phyloP scores from a whole-genome alignment of 176 grass and related monocot species.

The Tuctoria greenei region DNA sequence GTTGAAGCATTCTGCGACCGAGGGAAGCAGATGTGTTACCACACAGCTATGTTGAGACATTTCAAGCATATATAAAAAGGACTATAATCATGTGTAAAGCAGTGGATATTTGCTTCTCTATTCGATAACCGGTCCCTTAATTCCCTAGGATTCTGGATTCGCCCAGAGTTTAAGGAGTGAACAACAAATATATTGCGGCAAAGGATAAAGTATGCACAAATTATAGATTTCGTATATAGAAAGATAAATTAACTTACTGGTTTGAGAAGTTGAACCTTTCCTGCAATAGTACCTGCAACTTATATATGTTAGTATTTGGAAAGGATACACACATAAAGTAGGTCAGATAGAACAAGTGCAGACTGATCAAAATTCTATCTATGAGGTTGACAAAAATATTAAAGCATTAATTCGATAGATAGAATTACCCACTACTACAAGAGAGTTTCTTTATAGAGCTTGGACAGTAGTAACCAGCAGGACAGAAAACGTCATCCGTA shows the following conservation, averaged over 20 bases:
- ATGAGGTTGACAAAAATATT: neutral
- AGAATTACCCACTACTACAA: constrained; percentile 96
- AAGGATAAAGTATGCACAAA: neutral
- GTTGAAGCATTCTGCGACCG: constrained; percentile 66
- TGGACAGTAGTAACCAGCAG: constrained; percentile 83
- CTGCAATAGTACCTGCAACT: constrained; percentile 66
- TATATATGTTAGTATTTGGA: constrained; percentile 3
- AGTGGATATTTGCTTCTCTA: neutral
- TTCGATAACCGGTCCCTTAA: neutral
- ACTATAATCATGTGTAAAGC: neutral
- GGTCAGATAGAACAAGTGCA: constrained; percentile 3
- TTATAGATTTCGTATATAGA: neutral
- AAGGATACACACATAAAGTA: neutral
- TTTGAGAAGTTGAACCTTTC: constrained; percentile 63
- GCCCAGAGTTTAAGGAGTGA: neutral
- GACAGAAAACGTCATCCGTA: constrained; percentile 74
- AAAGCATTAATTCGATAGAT: constrained; percentile 39
- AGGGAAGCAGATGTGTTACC: neutral
- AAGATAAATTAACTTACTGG: constrained; percentile 60
- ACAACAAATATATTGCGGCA: neutral
- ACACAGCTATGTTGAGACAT: neutral
- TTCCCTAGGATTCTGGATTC: neutral
- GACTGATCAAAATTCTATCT: neutral
- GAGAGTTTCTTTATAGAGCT: constrained; percentile 70
- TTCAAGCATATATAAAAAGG: neutral